Base-by-base conservation (phyloP, 2,329 filamentous ascomycete genomes). In the Alternaria novae-zelandiae region DNA sequence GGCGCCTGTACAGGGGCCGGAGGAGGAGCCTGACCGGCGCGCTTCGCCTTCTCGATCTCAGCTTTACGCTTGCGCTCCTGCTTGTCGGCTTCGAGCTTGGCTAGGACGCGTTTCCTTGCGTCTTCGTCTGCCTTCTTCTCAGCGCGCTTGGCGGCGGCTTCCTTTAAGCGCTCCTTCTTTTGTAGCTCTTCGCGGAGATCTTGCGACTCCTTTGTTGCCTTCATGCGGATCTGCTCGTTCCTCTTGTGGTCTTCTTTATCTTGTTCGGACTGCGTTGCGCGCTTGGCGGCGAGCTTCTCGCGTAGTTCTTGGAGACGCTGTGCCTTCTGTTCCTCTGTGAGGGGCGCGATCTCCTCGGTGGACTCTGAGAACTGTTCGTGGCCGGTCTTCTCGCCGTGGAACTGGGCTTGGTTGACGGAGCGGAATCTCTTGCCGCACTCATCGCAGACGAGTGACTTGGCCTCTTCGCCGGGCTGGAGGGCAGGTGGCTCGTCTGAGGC, bases 41-140 rank as follows among this genome's bases (percentile, higher is more conserved):
- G 88, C 59, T 89, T 88, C 1, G 94, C 94, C 82, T 95, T 97
- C 72, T 93, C 92, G 61, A 89, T 85, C 75, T 97, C 96, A 4
- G 93, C 90, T 79, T 96, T 97, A 68, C 91, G 86, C 68, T 92
- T 90, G 57, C 96, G 89, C 74, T 95, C 94, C 71, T 93, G 91
- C 84, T 96, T 97, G 83, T 98, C 94, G 13, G 92, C 94, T 71
- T 96, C 94, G 68, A 99, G 97, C 86, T 94, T 94, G 60, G 93
- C 94, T 82, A 94, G 91, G 79, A 97, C 95, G 36, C 92, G 89
- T 81, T 91, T 92, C 85, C 95, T 96, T 11, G 93, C 95, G 46
- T 93, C 93, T 9, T 91, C 80, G 57, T 98, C 96, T 15, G 91
- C 93, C 45, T 88, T 83, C 84, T 97, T 97, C 83, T 99, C 96